A percentile compares a stretch with the other conserved stretches of the same genome.
Evolutionary conservation across 1,139 yeast genomes (phyloP).

Genomic region (Lizanozyma gosingica): DNA sequence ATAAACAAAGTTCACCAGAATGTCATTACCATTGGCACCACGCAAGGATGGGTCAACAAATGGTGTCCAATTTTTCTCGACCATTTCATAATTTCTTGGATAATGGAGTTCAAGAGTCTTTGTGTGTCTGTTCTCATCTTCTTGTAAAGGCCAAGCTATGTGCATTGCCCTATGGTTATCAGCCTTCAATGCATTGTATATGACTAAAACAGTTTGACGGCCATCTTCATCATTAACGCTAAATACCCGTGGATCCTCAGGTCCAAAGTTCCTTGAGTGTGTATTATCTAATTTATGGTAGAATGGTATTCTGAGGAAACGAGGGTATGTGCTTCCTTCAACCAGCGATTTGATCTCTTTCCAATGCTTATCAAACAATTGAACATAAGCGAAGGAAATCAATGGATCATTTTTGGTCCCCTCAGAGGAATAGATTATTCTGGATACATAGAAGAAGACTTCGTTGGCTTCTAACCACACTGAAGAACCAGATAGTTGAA

Average conservation of each 20-base stretch:
- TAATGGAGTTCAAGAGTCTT: neutral
- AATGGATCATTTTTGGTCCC: constrained; percentile 16
- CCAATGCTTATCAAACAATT: constrained; percentile 22
- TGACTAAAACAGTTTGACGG: constrained; percentile 1
- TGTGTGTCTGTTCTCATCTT: constrained; percentile 1
- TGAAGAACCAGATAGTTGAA: constrained; percentile 22
- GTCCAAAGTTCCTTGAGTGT: neutral
- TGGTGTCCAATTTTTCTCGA: constrained; percentile 25
- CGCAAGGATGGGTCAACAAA: constrained; percentile 14
- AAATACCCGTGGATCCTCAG: neutral
- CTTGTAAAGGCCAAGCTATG: constrained; percentile 4
- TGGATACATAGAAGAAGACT: constrained; percentile 23
- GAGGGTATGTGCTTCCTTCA: constrained; percentile 1
- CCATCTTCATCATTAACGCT: neutral
- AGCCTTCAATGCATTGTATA: constrained; percentile 1
- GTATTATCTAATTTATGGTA: neutral
- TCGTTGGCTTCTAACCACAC: constrained; percentile 26
- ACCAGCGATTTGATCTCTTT: constrained; percentile 11
- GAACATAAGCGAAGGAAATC: constrained; percentile 19
- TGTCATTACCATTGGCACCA: constrained; percentile 10
- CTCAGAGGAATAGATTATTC: constrained; percentile 18
- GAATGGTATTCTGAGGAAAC: constrained; percentile 4
- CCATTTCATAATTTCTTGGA: neutral
- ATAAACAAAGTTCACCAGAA: constrained; percentile 17
- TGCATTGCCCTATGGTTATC: constrained; percentile 3